Conservation (phyloP, 2,329 filamentous ascomycete species). For the Arthrocladium fulminans region DNA sequence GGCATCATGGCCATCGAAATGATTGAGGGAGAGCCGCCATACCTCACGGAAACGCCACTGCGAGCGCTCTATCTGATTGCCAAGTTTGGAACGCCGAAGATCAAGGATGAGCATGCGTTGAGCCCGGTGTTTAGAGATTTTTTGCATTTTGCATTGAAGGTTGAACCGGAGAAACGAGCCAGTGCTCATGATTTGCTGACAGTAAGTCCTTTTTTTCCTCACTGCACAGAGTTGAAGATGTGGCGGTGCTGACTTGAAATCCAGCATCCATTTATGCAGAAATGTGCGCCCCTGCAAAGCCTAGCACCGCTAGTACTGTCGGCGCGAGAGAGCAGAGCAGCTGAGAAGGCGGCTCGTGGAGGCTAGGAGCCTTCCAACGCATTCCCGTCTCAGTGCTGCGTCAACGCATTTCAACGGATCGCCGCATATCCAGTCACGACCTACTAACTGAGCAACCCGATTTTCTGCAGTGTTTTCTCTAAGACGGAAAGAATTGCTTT, state of each 20-base stretch:
- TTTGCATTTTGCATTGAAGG: constrained; percentile 83
- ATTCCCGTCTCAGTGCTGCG: neutral
- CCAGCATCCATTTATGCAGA: constrained; percentile 72
- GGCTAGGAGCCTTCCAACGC: constrained; percentile 12
- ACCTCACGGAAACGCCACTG: constrained; percentile 87
- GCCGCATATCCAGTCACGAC: neutral
- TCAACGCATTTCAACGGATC: neutral
- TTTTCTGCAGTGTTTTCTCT: neutral
- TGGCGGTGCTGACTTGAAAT: constrained; percentile 16
- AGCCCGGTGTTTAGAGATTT: constrained; percentile 83
- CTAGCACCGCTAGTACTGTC: constrained; percentile 80
- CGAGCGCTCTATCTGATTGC: constrained; percentile 92
- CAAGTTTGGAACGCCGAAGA: constrained; percentile 87
- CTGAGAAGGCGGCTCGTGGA: constrained; percentile 69
- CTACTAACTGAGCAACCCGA: neutral
- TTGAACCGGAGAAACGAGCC: constrained; percentile 92
- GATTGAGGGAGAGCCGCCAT: constrained; percentile 97
- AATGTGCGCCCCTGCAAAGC: constrained; percentile 63
- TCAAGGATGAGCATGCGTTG: constrained; percentile 84
- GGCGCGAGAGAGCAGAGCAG: constrained; percentile 72
- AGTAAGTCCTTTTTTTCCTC: constrained; percentile 48
- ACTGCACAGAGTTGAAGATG: neutral
- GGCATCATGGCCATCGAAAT: constrained; percentile 99
- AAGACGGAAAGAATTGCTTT: neutral
- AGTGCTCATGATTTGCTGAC: constrained; percentile 88